Percentiles rank a stretch among this genome's conserved stretches.
These are phyloP conservation scores for Boletus rubroflammeus DNA, from an alignment of 768 basidiomycete species.

Conservation along the genomic window DNA sequence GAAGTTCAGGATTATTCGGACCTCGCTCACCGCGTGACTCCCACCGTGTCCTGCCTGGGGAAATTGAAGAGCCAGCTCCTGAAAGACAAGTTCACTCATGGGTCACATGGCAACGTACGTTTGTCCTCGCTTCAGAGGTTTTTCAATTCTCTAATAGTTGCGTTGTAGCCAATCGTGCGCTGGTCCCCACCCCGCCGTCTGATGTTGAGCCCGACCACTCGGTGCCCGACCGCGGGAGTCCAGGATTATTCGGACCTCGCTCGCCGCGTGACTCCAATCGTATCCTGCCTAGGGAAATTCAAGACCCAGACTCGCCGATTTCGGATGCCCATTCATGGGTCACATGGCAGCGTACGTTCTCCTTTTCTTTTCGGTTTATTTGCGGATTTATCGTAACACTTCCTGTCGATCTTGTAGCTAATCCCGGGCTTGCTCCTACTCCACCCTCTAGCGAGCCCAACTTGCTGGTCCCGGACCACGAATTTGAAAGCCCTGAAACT, in stretches of 20 bases:
- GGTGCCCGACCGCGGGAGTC: slow-evolving; percentile 51
- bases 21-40: background rate
- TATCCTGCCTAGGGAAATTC: background rate
- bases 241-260: slow-evolving; percentile 71
- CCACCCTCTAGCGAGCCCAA: background rate
- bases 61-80: too few relatives aligned
- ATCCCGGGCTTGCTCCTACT: background rate
- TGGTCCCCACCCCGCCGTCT: slow-evolving; percentile 54
- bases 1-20: background rate
- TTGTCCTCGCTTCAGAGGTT: background rate
- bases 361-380: background rate
- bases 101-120: slow-evolving; percentile 64
- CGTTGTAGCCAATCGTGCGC: slow-evolving; percentile 49
- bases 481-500: background rate
- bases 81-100: slow-evolving; percentile 42
- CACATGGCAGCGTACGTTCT: background rate
- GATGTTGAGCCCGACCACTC: slow-evolving; percentile 49
- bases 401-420: background rate
- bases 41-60: too few relatives aligned
- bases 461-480: background rate
- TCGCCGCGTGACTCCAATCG: slow-evolving; percentile 39
- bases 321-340: background rate
- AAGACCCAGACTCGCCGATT: too few relatives aligned
- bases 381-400: background rate
- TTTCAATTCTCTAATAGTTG: background rate